Base-by-base conservation (phyloP, 306 rosid species). In the Erythrophleum fordii region DNA sequence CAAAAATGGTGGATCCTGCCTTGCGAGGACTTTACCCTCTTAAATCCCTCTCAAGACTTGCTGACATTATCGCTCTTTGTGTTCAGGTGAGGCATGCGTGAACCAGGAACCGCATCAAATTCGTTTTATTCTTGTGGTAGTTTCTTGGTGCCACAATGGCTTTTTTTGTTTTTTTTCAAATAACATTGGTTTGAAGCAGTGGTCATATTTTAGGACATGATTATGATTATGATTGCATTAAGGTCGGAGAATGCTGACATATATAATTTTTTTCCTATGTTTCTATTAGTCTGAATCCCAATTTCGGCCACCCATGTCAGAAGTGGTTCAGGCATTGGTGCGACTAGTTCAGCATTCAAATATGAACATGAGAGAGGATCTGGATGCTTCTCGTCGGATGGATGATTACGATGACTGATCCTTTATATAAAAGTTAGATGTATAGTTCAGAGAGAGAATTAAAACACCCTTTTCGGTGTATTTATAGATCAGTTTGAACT, bases 11-110 rank as follows among this genome's bases (percentile, higher is more conserved):
- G 58, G 97, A 92, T 58, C 98, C 97, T 68, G 93, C 94, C 58
- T 77, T 92, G 83, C 85, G 95, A 37, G 98, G 98, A 65, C 89
- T 94, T 44, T 94, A 91, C 86, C 97, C 97, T 56, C 93, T 91
- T 18, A 92, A 94, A 80, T 92, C 98, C 26, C 86, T 92, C 31
- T 90, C 94, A 28, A 85, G 91, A 61, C 90, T 94, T 90, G 95
- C 98, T 56, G 97, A 91, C 26, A 87, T 89, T 42, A 82, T 94
- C 8, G 88, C 97, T 22, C 88, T 92, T 10, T 92, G 97, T 55
- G 97, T 92, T 80, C 93, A 90, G 93, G 98, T 91, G 65, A 84
- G 18, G 68, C 64, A 48, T 58, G 20, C n/a, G 9, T 18, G 70
- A 23, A 26, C 34, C 35, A 66, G 23, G 26, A 17, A 20, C 52